These are phyloP conservation scores for Betula pendula DNA, from an alignment of 306 rosid species.

Conservation along the genomic window DNA sequence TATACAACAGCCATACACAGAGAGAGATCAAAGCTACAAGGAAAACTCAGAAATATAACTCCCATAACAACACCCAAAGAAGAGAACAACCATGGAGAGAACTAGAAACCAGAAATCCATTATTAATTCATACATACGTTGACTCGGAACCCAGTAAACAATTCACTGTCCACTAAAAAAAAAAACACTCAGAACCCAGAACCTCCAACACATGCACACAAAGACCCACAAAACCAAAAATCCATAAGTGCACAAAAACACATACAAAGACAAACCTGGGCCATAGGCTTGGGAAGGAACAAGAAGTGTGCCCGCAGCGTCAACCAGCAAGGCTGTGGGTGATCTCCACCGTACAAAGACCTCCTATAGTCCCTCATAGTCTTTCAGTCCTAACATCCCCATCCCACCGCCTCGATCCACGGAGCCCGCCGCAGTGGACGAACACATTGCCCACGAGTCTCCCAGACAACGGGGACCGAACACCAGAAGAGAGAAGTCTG, in stretches of 20 bases:
- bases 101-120: conserved; percentile 6
- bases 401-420: conserved; percentile 36
- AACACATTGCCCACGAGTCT: conserved; percentile 9
- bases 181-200: neutral
- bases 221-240: neutral
- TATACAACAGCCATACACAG: conserved; percentile 25
- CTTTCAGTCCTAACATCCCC: conserved; percentile 59
- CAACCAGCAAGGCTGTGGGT: conserved; percentile 93
- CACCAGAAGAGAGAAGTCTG: conserved; percentile 22
- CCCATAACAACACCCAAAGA: neutral
- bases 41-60: neutral
- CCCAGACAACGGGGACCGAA: neutral
- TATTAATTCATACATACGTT: too few relatives aligned
- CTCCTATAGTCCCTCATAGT: conserved; percentile 80
- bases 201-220: neutral
- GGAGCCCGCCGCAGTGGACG: conserved; percentile 42
- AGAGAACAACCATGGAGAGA: neutral
- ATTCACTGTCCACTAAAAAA: neutral
- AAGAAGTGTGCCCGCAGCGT: conserved; percentile 93
- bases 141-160: neutral
- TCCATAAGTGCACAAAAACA: neutral
- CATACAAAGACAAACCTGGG: conserved; percentile 55
- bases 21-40: neutral
- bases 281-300: conserved; percentile 98
- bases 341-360: conserved; percentile 80